Conservation (phyloP, 768 basidiomycete species). For the Mycena leptocephala region DNA sequence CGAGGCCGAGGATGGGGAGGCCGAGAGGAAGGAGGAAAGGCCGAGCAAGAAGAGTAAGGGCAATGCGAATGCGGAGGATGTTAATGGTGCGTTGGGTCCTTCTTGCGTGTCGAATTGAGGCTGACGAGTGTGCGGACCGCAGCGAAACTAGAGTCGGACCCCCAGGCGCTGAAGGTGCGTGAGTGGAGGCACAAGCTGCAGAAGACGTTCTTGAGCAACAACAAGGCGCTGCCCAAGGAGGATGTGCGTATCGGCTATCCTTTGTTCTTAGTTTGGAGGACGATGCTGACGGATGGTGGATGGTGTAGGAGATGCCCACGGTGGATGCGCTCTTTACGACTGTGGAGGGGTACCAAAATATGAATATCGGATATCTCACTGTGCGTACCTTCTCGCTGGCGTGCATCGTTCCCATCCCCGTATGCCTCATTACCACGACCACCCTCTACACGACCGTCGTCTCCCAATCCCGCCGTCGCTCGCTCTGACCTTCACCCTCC, state of each 20-base stretch:
- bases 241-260: constrained; percentile 73
- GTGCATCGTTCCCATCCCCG: too few relatives aligned
- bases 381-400: too few relatives aligned
- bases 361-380: constrained; percentile 82
- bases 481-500: too few relatives aligned
- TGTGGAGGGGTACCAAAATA: constrained; percentile 76
- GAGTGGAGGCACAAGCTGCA: constrained; percentile 95
- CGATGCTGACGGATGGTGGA: too few relatives aligned
- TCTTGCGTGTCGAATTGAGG: too few relatives aligned
- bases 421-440: too few relatives aligned
- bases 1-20: constrained; percentile 66
- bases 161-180: constrained; percentile 78
- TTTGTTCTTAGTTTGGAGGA: too few relatives aligned
- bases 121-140: constrained; percentile 9
- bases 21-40: constrained; percentile 68
- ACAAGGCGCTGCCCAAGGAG: constrained; percentile 73
- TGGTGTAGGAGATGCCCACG: constrained; percentile 69
- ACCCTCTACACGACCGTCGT: too few relatives aligned
- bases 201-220: constrained; percentile 84
- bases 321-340: not conserved
- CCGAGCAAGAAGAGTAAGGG: constrained; percentile 69
- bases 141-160: constrained; percentile 76
- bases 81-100: constrained; percentile 56
- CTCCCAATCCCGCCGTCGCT: too few relatives aligned
- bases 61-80: constrained; percentile 79